Percentiles rank a stretch among this genome's conserved stretches.
phyloP scores from a whole-genome alignment of 2,329 filamentous ascomycete genomes.

The Fusarium pseudograminearum region DNA sequence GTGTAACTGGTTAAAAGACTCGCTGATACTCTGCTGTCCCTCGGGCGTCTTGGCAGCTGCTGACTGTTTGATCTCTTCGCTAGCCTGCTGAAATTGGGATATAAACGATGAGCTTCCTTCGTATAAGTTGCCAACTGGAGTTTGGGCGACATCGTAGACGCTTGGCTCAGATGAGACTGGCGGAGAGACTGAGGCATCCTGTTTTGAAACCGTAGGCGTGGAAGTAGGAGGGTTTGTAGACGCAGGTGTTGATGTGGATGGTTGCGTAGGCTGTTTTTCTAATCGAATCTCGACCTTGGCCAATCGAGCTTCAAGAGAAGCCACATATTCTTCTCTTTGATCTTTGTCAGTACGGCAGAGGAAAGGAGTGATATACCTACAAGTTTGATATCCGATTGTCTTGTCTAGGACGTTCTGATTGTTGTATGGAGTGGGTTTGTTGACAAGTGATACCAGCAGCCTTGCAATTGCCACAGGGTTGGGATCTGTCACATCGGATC shows the following conservation, averaged over 20 bases:
- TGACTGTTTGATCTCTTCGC: conserved; percentile 28
- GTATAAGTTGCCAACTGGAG: conserved; percentile 12
- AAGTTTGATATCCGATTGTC: conserved; percentile 31
- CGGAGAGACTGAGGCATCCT: conserved; percentile 1
- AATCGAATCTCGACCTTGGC: conserved; percentile 27
- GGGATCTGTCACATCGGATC: conserved; percentile 34
- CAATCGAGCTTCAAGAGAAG: conserved; percentile 18
- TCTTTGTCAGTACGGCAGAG: neutral
- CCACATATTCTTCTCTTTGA: conserved; percentile 31
- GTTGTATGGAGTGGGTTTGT: conserved; percentile 17
- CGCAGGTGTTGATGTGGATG: neutral
- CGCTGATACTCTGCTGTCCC: conserved; percentile 29
- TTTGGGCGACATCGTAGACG: neutral
- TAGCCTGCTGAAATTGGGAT: conserved; percentile 30
- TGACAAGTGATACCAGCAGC: conserved; percentile 34
- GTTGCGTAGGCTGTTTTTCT: conserved; percentile 1
- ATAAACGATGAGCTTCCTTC: conserved; percentile 39
- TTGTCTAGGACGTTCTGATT: conserved; percentile 23
- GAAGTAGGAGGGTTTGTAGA: neutral
- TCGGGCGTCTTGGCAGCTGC: conserved; percentile 26
- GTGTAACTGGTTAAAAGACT: conserved; percentile 26
- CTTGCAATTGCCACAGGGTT: conserved; percentile 33
- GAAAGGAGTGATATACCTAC: neutral
- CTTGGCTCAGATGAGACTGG: conserved; percentile 4
- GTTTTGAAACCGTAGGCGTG: neutral